Evolutionary conservation across 805 yeast genomes (phyloP).

Genomic region (Sugiyamaella lignohabitans): DNA sequence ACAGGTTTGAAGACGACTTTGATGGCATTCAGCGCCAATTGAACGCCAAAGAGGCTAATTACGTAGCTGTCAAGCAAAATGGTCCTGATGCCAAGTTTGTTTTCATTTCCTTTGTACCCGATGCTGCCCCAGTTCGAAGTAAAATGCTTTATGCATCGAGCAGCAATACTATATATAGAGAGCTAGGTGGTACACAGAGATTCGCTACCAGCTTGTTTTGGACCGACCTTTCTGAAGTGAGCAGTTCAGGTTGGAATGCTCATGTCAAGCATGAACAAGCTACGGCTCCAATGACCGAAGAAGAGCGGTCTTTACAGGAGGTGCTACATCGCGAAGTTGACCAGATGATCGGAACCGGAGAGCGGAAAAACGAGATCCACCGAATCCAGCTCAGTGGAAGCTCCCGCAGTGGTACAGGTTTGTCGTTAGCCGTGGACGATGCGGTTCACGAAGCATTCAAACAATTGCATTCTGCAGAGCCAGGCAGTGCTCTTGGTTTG

Average conservation of each 20-base stretch:
- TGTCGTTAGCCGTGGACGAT: constrained; percentile 16
- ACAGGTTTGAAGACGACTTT: background rate
- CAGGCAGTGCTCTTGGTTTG: constrained; percentile 18
- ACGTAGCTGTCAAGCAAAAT: background rate
- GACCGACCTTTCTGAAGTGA: constrained; percentile 52
- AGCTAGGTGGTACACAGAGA: constrained; percentile 55
- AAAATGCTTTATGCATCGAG: constrained; percentile 95
- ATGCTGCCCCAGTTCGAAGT: constrained; percentile 66
- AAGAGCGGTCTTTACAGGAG: constrained; percentile 37
- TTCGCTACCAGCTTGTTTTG: constrained; percentile 47
- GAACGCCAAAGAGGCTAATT: background rate
- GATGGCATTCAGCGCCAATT: background rate
- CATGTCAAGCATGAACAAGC: constrained; percentile 34
- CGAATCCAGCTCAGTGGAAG: constrained; percentile 16
- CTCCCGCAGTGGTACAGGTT: constrained; percentile 19
- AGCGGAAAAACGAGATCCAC: constrained; percentile 15
- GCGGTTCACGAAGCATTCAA: constrained; percentile 22
- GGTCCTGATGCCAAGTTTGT: constrained; percentile 22
- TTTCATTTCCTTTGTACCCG: constrained; percentile 84
- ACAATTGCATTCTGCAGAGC: constrained; percentile 17
- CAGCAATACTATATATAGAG: constrained; percentile 65
- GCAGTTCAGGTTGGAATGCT: constrained; percentile 42
- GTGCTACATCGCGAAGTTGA: constrained; percentile 41
- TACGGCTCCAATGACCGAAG: constrained; percentile 48
- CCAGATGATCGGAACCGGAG: constrained; percentile 30